These are phyloP conservation scores for Debaryomyces udenii DNA, from an alignment of 1,139 yeast genomes.

Conservation along the genomic window DNA sequence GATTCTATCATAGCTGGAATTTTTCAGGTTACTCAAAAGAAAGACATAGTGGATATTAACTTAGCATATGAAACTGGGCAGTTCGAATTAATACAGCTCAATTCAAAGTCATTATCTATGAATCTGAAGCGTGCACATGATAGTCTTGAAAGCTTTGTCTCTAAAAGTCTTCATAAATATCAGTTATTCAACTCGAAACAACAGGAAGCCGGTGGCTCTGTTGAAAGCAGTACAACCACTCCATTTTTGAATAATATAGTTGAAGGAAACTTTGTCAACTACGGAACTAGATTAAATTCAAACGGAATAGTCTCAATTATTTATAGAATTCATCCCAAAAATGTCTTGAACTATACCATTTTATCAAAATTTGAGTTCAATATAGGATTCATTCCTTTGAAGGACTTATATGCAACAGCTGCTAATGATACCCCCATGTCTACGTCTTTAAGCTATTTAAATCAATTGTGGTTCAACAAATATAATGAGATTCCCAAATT, in stretches of 20 bases:
- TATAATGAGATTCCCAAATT: slow-evolving; percentile 14
- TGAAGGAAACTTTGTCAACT: slow-evolving; percentile 33
- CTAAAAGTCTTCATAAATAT: slow-evolving; percentile 27
- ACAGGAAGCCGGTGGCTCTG: slow-evolving; percentile 19
- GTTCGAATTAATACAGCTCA: slow-evolving; percentile 23
- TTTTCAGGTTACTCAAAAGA: not conserved
- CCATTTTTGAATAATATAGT: slow-evolving; percentile 25
- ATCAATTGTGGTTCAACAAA: slow-evolving; percentile 20
- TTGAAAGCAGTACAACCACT: slow-evolving; percentile 15
- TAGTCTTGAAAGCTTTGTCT: slow-evolving; percentile 21
- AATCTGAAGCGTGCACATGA: slow-evolving; percentile 18
- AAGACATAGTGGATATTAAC: slow-evolving; percentile 11
- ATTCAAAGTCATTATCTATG: slow-evolving; percentile 12
- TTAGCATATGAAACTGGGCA: slow-evolving; percentile 34
- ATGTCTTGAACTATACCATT: slow-evolving; percentile 33
- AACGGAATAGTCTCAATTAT: slow-evolving; percentile 30
- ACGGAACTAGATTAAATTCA: slow-evolving; percentile 25
- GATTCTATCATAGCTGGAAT: slow-evolving; percentile 13
- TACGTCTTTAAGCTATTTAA: slow-evolving; percentile 22
- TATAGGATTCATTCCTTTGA: slow-evolving; percentile 24
- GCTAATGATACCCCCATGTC: slow-evolving; percentile 1
- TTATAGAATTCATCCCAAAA: slow-evolving; percentile 32
- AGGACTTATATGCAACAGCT: slow-evolving; percentile 1
- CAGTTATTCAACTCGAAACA: slow-evolving; percentile 29
- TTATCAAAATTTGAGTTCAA: slow-evolving; percentile 29